Evolutionary conservation across 371 early-diverging fungal species (phyloP).

Genomic region (Sporodiniella umbellata): DNA sequence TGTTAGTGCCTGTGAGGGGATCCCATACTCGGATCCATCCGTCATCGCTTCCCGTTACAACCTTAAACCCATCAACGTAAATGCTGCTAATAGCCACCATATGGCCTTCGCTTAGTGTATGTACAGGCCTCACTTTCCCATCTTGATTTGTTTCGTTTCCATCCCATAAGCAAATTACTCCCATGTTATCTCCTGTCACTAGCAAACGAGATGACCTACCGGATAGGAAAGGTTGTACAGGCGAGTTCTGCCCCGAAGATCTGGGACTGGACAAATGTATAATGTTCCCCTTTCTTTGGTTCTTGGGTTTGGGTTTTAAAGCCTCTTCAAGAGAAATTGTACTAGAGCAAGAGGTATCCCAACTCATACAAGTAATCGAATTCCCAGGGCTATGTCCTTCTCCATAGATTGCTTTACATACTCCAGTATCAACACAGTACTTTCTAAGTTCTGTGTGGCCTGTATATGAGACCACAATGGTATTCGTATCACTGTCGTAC

Average conservation of each 20-base stretch:
- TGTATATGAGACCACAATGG: constrained; percentile 29
- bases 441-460: constrained; percentile 20
- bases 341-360: constrained; percentile 22
- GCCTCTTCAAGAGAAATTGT: constrained; percentile 12
- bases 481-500: constrained; percentile 23
- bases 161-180: constrained; percentile 45
- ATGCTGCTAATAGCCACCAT: constrained; percentile 35
- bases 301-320: constrained; percentile 11
- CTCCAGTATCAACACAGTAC: constrained; percentile 25
- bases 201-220: constrained; percentile 28
- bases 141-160: constrained; percentile 17
- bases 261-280: neutral
- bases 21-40: constrained; percentile 52
- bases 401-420: constrained; percentile 22
- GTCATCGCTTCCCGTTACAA: constrained; percentile 49
- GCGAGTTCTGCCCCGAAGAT: constrained; percentile 5
- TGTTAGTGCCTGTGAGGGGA: constrained; percentile 35
- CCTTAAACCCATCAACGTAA: constrained; percentile 40
- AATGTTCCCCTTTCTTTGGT: neutral
- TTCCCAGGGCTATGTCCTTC: constrained; percentile 23
- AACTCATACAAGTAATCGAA: constrained; percentile 35
- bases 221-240: neutral
- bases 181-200: constrained; percentile 47
- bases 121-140: constrained; percentile 14
- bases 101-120: constrained; percentile 28